Conservation (phyloP, 2,329 filamentous ascomycete genomes). For the Decorospora gaudefroyi region DNA sequence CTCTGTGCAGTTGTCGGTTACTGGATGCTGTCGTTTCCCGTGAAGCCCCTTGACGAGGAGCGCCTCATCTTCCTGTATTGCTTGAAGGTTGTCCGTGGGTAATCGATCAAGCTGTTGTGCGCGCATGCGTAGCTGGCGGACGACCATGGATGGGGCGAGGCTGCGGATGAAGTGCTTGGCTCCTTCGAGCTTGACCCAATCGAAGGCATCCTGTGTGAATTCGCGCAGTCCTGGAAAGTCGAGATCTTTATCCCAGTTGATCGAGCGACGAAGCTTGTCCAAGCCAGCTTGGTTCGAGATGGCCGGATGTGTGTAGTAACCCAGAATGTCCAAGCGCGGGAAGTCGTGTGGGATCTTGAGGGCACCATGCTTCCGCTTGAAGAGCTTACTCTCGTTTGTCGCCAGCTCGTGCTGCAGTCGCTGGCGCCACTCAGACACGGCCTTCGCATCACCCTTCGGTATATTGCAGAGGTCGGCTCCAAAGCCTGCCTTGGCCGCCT, state of each 20-base stretch:
- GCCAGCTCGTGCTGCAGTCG: constrained; percentile 73
- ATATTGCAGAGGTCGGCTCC: constrained; percentile 74
- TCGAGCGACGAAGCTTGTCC: constrained; percentile 56
- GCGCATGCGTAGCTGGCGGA: constrained; percentile 58
- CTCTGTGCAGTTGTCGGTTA: constrained; percentile 75
- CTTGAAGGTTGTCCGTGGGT: constrained; percentile 41
- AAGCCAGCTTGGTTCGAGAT: constrained; percentile 69
- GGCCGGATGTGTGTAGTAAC: constrained; percentile 85
- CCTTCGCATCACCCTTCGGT: constrained; percentile 61
- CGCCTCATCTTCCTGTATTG: constrained; percentile 54
- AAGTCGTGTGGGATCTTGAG: constrained; percentile 79
- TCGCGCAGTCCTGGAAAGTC: constrained; percentile 69
- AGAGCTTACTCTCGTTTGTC: constrained; percentile 82
- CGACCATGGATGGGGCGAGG: constrained; percentile 75
- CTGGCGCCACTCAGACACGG: constrained; percentile 71
- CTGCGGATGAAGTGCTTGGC: constrained; percentile 84
- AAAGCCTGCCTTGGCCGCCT: constrained; percentile 87
- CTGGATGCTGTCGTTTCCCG: constrained; percentile 69
- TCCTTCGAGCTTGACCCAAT: constrained; percentile 78
- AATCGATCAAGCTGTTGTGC: constrained; percentile 29
- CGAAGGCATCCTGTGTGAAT: constrained; percentile 79
- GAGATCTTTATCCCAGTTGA: constrained; percentile 66
- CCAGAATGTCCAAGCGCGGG: constrained; percentile 75
- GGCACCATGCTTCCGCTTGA: constrained; percentile 73
- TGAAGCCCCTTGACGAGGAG: constrained; percentile 68